These are phyloP conservation scores for Oryza punctata DNA, from an alignment of 176 grass and related monocot genomes.

Conservation along the genomic window DNA sequence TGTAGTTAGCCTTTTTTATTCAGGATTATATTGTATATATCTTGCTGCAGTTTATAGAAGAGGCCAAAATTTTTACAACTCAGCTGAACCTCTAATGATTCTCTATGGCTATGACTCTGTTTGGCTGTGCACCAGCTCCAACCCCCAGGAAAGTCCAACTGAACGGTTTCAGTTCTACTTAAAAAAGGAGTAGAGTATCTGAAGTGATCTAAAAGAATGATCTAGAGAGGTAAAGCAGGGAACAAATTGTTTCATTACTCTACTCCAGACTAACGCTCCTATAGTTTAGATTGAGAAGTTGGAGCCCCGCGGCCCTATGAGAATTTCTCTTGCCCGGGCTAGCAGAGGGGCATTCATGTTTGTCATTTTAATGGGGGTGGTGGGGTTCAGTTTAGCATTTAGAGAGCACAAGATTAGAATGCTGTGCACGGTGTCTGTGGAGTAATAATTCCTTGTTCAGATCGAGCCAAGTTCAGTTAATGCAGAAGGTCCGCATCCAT, in stretches of 20 bases:
- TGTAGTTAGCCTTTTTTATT: constrained; percentile 17
- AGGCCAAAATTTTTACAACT: neutral
- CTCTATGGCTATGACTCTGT: too few species aligned
- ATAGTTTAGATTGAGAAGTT: too few species aligned
- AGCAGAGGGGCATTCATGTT: neutral
- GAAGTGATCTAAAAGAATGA: too few species aligned
- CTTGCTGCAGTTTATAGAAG: neutral
- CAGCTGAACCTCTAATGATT: neutral
- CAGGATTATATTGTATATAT: constrained; percentile 2
- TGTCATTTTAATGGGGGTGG: neutral
- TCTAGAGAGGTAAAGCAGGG: too few species aligned
- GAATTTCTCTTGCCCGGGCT: neutral
- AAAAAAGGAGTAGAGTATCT: too few species aligned
- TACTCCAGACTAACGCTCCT: too few species aligned
- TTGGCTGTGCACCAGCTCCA: too few species aligned
- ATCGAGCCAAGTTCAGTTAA: constrained; percentile 32
- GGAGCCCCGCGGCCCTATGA: too few species aligned
- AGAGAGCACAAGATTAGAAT: constrained; percentile 33
- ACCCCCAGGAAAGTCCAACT: too few species aligned
- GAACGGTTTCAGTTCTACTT: too few species aligned
- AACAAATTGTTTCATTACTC: too few species aligned
- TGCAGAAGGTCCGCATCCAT: constrained; percentile 33
- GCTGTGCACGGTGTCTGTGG: neutral
- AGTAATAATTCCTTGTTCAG: neutral
- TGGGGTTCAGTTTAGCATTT: constrained; percentile 11